Evolutionary conservation across 2,329 filamentous ascomycete genomes (phyloP).

Genomic region (Penicillium sp.): DNA sequence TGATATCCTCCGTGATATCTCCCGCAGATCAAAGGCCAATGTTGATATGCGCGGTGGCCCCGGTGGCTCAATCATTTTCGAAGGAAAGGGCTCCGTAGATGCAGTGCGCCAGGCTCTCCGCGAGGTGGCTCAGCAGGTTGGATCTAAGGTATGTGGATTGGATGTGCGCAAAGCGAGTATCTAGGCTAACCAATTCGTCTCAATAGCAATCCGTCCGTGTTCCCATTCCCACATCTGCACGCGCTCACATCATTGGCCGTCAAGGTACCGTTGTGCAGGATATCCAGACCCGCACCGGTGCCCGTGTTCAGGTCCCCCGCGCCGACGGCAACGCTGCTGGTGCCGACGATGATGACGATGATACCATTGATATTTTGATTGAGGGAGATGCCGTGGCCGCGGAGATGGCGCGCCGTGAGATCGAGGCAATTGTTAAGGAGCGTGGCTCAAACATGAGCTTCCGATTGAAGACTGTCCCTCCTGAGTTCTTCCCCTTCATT

Average conservation of each 20-base stretch:
- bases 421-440: conserved; percentile 84
- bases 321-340: conserved; percentile 63
- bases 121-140: conserved; percentile 84
- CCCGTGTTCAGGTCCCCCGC: conserved; percentile 85
- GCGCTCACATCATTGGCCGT: conserved; percentile 89
- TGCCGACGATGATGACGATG: conserved; percentile 73
- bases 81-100: conserved; percentile 79
- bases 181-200: neutral
- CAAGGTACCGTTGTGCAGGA: conserved; percentile 86
- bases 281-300: conserved; percentile 84
- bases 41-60: conserved; percentile 74
- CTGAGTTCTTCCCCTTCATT: conserved; percentile 95
- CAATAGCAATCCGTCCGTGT: conserved; percentile 66
- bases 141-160: conserved; percentile 65
- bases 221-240: conserved; percentile 76
- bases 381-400: conserved; percentile 90
- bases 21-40: conserved; percentile 83
- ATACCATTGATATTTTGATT: conserved; percentile 78
- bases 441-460: conserved; percentile 77
- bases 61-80: conserved; percentile 73
- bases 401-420: conserved; percentile 76
- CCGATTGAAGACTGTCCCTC: conserved; percentile 77
- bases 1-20: conserved; percentile 87
- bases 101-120: conserved; percentile 83
- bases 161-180: neutral